These are phyloP conservation scores for Picea sitchensis DNA, from an alignment of 75 land plant species.

Conservation along the genomic window DNA sequence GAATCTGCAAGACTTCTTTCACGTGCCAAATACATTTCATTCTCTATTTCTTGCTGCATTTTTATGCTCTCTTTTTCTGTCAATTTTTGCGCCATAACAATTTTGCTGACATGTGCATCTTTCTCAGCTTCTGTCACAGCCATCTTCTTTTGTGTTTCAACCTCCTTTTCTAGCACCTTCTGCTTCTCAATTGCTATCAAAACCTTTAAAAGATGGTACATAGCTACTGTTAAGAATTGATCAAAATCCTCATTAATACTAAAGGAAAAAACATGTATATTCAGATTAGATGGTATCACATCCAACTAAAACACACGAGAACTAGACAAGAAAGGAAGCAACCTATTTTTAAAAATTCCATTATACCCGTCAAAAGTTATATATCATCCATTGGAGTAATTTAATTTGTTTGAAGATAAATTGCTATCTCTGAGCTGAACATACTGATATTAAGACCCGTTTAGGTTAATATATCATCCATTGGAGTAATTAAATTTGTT, in stretches of 20 bases:
- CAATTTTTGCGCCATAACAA: constrained; percentile 82
- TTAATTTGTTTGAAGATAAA: no score
- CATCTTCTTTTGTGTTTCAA: constrained; percentile 85
- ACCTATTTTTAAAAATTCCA: not conserved
- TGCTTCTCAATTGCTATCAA: constrained; percentile 92
- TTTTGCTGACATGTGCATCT: constrained; percentile 87
- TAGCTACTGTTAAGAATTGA: not conserved
- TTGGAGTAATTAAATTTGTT: no score
- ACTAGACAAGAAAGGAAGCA: not conserved
- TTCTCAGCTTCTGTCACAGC: constrained; percentile 96
- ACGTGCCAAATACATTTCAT: constrained; percentile 75
- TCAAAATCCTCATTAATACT: not conserved
- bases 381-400: no score
- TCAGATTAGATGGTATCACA: not conserved
- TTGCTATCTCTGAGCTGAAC: no score
- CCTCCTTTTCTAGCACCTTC: constrained; percentile 91
- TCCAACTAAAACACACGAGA: not conserved
- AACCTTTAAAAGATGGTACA: constrained; percentile 34
- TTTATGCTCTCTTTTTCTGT: constrained; percentile 86
- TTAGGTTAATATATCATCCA: no score
- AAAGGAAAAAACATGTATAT: not conserved
- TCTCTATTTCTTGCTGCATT: constrained; percentile 78
- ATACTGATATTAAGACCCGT: no score
- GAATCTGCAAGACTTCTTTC: constrained; percentile 90
- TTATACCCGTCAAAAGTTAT: no score